phyloP scores from a whole-genome alignment of 768 basidiomycete species.

The Pseudohyphozyma bogoriensis region DNA sequence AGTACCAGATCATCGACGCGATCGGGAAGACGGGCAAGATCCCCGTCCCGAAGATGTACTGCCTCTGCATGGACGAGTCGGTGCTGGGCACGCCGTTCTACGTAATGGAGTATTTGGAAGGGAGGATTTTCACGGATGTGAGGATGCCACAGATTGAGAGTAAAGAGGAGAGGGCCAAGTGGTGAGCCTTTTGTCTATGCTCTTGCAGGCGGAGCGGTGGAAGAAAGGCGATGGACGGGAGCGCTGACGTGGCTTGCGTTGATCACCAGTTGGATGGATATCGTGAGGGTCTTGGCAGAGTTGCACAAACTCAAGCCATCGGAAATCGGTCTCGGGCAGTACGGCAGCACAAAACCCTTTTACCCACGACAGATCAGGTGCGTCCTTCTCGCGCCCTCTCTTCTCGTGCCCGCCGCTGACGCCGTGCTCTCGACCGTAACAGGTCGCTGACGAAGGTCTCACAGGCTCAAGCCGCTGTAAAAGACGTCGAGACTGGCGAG shows the following conservation, averaged over 20 bases:
- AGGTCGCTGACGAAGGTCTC: slow-evolving; percentile 77
- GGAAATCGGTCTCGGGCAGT: slow-evolving; percentile 56
- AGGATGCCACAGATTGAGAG: slow-evolving; percentile 57
- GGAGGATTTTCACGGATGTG: slow-evolving; percentile 82
- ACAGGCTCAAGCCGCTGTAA: slow-evolving; percentile 57
- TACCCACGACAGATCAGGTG: slow-evolving; percentile 74
- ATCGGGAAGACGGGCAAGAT: slow-evolving; percentile 69
- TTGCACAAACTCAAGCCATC: slow-evolving; percentile 57
- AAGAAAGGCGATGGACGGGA: too few species aligned
- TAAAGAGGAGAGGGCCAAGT: slow-evolving; percentile 55
- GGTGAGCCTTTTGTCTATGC: slow-evolving; percentile 44
- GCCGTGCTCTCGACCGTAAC: too few species aligned
- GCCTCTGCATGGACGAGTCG: slow-evolving; percentile 59
- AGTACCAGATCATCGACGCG: slow-evolving; percentile 69
- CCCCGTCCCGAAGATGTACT: slow-evolving; percentile 75
- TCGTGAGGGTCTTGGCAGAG: slow-evolving; percentile 58
- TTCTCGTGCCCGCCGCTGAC: too few species aligned
- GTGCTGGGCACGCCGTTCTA: slow-evolving; percentile 88
- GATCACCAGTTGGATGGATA: slow-evolving; percentile 60
- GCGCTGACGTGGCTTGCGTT: background rate
- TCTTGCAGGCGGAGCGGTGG: too few species aligned
- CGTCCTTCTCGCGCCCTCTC: background rate
- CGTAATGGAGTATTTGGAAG: slow-evolving; percentile 90
- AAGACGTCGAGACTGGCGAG: slow-evolving; percentile 55
- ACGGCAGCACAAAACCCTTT: slow-evolving; percentile 66